A percentile compares a stretch with the other conserved stretches of the same genome.
Conservation (phyloP, 108 stramenopile genomes). For the Nitzschia inconspicua region DNA sequence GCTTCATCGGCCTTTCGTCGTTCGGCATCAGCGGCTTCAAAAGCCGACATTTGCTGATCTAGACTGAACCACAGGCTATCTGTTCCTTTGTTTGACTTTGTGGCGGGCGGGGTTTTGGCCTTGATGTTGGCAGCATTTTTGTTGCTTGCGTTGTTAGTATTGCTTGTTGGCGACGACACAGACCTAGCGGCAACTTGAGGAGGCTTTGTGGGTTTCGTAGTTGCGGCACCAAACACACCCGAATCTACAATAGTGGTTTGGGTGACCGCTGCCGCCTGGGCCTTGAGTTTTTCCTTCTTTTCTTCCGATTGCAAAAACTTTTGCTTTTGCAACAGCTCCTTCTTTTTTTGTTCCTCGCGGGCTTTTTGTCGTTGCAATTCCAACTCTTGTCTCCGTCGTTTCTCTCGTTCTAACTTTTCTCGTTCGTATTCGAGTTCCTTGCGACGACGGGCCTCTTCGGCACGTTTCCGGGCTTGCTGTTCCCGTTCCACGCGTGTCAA, state of each 20-base stretch:
- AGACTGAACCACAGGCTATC: constrained; percentile 6
- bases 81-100: neutral
- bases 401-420: constrained; percentile 14
- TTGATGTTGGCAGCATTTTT: neutral
- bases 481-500: constrained; percentile 3
- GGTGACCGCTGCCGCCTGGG: constrained; percentile 15
- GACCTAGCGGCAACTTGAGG: neutral
- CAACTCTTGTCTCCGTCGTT: constrained; percentile 21
- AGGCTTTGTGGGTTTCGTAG: too few relatives aligned
- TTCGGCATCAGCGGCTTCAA: constrained; percentile 24
- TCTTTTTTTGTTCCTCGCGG: constrained; percentile 19
- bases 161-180: neutral
- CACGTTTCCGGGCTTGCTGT: neutral
- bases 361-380: constrained; percentile 17
- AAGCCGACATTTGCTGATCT: constrained; percentile 8
- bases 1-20: constrained; percentile 14
- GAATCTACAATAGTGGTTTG: neutral
- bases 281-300: constrained; percentile 15
- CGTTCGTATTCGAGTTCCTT: constrained; percentile 12
- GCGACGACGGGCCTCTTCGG: constrained; percentile 1
- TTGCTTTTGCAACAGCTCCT: constrained; percentile 7
- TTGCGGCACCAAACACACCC: neutral
- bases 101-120: neutral
- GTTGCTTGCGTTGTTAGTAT: neutral
- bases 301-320: constrained; percentile 28